Conservation (phyloP, 352 stramenopile genomes). For the Phytophthora europaea region DNA sequence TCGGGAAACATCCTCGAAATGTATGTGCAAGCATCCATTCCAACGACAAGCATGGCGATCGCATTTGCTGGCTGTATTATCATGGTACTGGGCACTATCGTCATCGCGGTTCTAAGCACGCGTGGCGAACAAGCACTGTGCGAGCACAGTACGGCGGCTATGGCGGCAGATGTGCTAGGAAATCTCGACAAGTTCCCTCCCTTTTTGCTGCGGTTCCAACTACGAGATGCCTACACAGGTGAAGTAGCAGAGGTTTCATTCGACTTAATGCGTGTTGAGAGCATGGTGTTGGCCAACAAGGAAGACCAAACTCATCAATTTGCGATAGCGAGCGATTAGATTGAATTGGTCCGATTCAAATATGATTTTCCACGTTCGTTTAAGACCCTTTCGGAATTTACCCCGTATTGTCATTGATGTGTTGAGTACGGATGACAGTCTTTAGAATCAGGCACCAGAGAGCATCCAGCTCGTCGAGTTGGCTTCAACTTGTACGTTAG, state of each 20-base stretch:
- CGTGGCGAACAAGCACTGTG: not conserved
- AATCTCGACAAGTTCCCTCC: conserved; percentile 23
- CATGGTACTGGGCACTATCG: conserved; percentile 7
- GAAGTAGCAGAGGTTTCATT: not conserved
- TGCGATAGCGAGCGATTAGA: conserved; percentile 4
- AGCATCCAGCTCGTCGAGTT: not conserved
- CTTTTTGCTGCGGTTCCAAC: conserved; percentile 14
- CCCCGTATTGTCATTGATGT: not conserved
- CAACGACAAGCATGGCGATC: conserved; percentile 6
- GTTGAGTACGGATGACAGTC: not conserved
- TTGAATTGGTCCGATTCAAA: not conserved
- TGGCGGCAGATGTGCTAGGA: conserved; percentile 10
- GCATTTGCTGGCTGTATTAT: conserved; percentile 7
- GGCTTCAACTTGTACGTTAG: not conserved
- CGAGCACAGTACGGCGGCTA: conserved; percentile 3
- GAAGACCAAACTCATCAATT: conserved; percentile 7
- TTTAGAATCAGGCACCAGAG: not conserved
- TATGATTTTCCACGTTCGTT: not conserved
- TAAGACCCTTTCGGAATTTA: not conserved
- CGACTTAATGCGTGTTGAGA: conserved; percentile 13
- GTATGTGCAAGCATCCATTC: conserved; percentile 21
- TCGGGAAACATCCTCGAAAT: conserved; percentile 21
- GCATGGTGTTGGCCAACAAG: conserved; percentile 7
- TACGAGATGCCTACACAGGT: conserved; percentile 5
- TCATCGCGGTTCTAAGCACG: not conserved